Base-by-base conservation (phyloP, 2,329 filamentous ascomycete genomes). In the Aspergillus calidoustus region DNA sequence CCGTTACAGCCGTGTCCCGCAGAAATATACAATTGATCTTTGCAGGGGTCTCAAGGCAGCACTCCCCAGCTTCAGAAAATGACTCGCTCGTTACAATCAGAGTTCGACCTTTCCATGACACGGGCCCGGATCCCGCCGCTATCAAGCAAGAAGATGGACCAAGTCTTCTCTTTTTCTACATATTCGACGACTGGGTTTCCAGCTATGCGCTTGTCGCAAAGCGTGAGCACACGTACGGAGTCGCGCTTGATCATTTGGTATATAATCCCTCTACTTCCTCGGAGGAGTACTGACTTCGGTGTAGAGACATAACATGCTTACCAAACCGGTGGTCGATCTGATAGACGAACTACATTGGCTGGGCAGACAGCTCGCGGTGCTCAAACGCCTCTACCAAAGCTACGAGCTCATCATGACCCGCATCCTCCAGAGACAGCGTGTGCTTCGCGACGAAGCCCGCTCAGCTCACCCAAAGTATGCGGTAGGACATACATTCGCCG, bases 151-250 rank as follows among this genome's bases (percentile, higher is more conserved):
- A 82, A 2, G 86, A 89, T 64, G 82, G 83, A 0, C 83, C 87
- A 0, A 86, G 86, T 34, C 69, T 89, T n/a, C 76, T 89, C 2
- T 87, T 89, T 71, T 89, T 88, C 69, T 89, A 89, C 71, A 80
- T 89, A 2, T 89, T 89, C 68, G 87, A 89, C 69, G 87, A 89
- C 70, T 89, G 87, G 87, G 82, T 84, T 54, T 86, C 86, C 11
- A 87, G 83, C 55, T 89, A 87, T 70, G 82, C 82, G 41, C 78
- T 89, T 11, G 83, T 89, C 51, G 84, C 86, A 3, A 81, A 84
- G 23, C 80, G 83, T 57, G 85, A 88, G 62, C 80, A 83, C 63
- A 78, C 78, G 53, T 84, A 84, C 54, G 80, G 79, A 4, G 72
- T 75, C 19, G 68, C 73, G 54, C 77, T 89, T 22, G 82, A 86